Evolutionary conservation across 805 yeast genomes (phyloP).

Genomic region (Candida khao-thaluensis): DNA sequence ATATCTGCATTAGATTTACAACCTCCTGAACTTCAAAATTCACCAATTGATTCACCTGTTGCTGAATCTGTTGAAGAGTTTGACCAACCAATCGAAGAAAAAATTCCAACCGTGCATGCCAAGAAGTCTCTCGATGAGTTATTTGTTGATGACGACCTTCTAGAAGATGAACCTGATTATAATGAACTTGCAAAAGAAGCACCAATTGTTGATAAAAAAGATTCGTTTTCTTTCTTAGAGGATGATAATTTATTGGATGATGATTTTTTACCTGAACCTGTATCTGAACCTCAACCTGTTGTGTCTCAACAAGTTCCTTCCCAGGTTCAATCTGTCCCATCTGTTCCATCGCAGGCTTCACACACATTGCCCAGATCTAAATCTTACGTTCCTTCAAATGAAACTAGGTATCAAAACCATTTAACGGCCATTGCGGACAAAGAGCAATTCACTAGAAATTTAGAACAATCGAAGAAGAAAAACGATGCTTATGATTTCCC

Average conservation of each 20-base stretch:
- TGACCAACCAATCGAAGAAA: too few species aligned
- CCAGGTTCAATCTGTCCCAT: too few species aligned
- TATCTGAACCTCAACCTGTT: neutral
- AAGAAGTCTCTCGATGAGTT: conserved; percentile 6
- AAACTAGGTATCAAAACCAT: neutral
- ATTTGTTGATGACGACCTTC: conserved; percentile 19
- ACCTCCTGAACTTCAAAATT: too few species aligned
- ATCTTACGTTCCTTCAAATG: neutral
- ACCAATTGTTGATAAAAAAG: neutral
- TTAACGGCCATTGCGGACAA: neutral
- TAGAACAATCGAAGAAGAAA: conserved; percentile 53
- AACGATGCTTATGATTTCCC: conserved; percentile 83
- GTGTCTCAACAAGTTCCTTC: too few species aligned
- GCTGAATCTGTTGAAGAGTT: too few species aligned
- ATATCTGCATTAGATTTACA: neutral
- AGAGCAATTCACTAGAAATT: conserved; percentile 21
- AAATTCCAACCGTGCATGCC: too few species aligned
- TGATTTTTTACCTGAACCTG: conserved; percentile 10
- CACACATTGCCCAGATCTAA: neutral
- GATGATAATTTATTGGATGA: conserved; percentile 24
- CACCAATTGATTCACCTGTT: too few species aligned
- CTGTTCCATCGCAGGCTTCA: too few species aligned
- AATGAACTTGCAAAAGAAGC: neutral
- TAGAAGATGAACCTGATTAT: conserved; percentile 18
- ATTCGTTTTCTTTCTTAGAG: conserved; percentile 10